Conservation (phyloP, 495 filamentous ascomycete species). For the Aspergillus biplanus region DNA sequence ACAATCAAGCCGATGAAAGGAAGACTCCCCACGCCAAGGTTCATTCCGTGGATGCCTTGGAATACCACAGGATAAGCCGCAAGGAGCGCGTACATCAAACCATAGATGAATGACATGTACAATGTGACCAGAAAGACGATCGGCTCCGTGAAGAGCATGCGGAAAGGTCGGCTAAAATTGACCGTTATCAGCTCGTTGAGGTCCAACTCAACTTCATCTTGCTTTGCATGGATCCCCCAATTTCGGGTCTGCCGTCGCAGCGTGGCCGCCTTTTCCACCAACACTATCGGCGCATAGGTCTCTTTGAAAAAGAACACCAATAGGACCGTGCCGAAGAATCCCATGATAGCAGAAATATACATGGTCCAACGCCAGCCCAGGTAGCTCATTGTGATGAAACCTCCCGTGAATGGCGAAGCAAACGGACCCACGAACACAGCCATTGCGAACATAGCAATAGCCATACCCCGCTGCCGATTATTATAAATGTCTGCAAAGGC, state of each 20-base stretch:
- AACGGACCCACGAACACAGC: conserved; percentile 55
- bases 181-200: conserved; percentile 42
- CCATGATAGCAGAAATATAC: conserved; percentile 49
- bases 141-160: conserved; percentile 52
- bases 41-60: conserved; percentile 41
- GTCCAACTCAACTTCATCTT: conserved; percentile 52
- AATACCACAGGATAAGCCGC: conserved; percentile 48
- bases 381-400: conserved; percentile 47
- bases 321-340: conserved; percentile 33
- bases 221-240: conserved; percentile 53
- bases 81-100: conserved; percentile 47
- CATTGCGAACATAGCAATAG: conserved; percentile 55
- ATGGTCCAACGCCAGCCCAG: conserved; percentile 55
- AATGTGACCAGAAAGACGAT: conserved; percentile 45
- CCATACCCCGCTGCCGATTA: conserved; percentile 49
- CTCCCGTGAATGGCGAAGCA: conserved; percentile 51
- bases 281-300: conserved; percentile 44
- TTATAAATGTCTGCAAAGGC: conserved; percentile 55
- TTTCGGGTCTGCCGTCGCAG: conserved; percentile 50
- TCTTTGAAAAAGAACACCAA: conserved; percentile 40
- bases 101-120: conserved; percentile 52
- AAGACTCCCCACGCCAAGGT: conserved; percentile 41
- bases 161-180: conserved; percentile 50
- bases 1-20: conserved; percentile 47
- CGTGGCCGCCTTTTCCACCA: conserved; percentile 42